Percentiles rank a stretch among this genome's conserved stretches.
Conservation (phyloP, 208 protist species). For the Acanthamoeba divionensis region DNA sequence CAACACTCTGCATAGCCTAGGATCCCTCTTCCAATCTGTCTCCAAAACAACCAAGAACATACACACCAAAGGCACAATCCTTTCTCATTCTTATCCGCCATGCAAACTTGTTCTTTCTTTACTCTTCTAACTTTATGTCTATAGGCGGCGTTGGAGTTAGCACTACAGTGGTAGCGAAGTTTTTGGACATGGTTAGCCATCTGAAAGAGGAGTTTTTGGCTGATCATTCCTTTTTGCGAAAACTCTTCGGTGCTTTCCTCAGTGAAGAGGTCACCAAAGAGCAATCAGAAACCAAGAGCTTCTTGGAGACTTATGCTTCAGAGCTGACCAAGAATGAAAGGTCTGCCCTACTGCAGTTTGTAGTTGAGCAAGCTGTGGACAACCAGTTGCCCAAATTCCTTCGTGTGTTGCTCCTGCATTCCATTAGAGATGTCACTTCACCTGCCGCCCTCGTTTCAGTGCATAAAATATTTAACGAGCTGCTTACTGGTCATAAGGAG, state of each 20-base stretch:
- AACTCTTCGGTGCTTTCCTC: neutral
- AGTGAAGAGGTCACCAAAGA: neutral
- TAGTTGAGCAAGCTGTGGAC: neutral
- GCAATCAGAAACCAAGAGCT: too few species aligned
- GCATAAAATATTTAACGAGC: neutral
- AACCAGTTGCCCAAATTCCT: neutral
- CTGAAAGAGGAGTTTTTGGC: neutral
- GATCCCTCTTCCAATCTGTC: too few species aligned
- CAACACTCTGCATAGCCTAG: too few species aligned
- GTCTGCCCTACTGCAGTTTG: neutral
- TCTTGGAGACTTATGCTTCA: too few species aligned
- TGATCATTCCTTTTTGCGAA: constrained; percentile 4
- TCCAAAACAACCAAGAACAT: too few species aligned
- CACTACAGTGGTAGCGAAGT: neutral
- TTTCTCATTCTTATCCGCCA: too few species aligned
- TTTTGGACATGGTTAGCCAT: neutral
- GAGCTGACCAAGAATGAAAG: too few species aligned
- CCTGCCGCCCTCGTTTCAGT: neutral
- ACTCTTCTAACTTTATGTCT: too few species aligned
- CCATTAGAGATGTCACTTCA: neutral
- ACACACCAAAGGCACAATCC: too few species aligned
- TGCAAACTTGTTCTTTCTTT: too few species aligned
- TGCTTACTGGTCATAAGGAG: neutral
- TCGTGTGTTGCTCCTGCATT: neutral
- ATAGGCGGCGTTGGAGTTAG: neutral